Percentiles rank a stretch among this genome's conserved stretches.
These are phyloP conservation scores for Ogataea allantospora DNA, from an alignment of 805 yeast species.

Conservation along the genomic window DNA sequence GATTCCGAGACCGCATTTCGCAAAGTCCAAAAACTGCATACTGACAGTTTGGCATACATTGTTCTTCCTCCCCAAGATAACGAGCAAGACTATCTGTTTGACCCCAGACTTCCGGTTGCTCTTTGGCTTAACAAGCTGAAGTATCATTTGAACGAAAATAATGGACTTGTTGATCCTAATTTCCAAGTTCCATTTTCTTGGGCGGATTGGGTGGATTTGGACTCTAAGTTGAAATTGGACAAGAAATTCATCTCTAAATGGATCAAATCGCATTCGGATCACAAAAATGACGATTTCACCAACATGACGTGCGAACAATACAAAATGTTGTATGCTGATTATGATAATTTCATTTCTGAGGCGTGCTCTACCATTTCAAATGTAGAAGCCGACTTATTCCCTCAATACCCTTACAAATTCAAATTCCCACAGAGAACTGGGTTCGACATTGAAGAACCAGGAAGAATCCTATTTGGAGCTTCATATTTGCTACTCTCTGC, in stretches of 20 bases:
- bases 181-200: conserved; percentile 35
- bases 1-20: conserved; percentile 15
- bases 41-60: conserved; percentile 43
- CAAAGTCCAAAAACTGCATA: conserved; percentile 14
- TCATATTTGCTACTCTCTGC: conserved; percentile 30
- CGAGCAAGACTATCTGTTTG: conserved; percentile 18
- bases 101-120: conserved; percentile 35
- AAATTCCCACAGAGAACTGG: conserved; percentile 22
- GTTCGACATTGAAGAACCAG: conserved; percentile 15
- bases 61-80: conserved; percentile 55
- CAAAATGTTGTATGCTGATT: conserved; percentile 13
- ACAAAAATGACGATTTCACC: conserved; percentile 7
- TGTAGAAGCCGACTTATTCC: conserved; percentile 7
- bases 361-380: conserved; percentile 16
- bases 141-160: conserved; percentile 16
- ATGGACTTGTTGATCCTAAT: conserved; percentile 22
- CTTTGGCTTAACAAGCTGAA: conserved; percentile 25
- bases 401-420: conserved; percentile 22
- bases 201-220: conserved; percentile 32
- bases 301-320: conserved; percentile 22
- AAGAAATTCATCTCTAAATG: conserved; percentile 9
- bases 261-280: conserved; percentile 9
- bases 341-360: conserved; percentile 6
- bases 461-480: conserved; percentile 32
- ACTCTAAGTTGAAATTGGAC: conserved; percentile 18